Evolutionary conservation across 805 yeast species (phyloP), one percentile per base, ranked within the genome.

Genomic region (Teunomyces tritomae): DNA sequence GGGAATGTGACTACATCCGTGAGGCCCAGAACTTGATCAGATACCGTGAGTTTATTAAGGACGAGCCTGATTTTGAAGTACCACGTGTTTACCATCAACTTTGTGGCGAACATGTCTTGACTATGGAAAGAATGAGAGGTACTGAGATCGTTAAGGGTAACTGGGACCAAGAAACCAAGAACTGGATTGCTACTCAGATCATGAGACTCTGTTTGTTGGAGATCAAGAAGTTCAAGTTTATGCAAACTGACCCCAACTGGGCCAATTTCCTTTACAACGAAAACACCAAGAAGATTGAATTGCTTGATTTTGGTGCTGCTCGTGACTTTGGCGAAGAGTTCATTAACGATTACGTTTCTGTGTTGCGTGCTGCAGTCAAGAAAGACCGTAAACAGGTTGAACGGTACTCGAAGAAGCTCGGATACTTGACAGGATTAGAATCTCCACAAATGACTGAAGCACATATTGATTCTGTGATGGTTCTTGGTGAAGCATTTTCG

Each of bases 181-280:
- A 94, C 67, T 87, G 87, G 82, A 84, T 94, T 45, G 95, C 96
- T 13, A 80, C 88, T 3, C 79, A 85, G 54, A 83, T 94, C 45
- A 87, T 94, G 96, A 79, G 89, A 54, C 74, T 94, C 36, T 90
- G 97, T 61, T 71, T 94, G 42, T 74, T 79, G 56, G 99, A 94
- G 68, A 87, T 94, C 64, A 88, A 90, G 10, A 72, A 80, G 56
- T 91, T 86, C 71, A 80, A 79, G 59, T 92, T 85, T 70, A 94
- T 94, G 99, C 99, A 94, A 70, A 92, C 98, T 1, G 99, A 94
- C 70, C 99, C 99, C 44, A 94, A 94, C 66, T 94, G 99, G 99
- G 97, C 99, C 39, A 94, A 94, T 65, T 94, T 94, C 70, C 69
- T 94, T 50, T 90, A 87, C 71, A 90, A 94, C 61, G 74, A 74